Percentiles rank a stretch among this genome's conserved stretches.
Evolutionary conservation across 148 eudicot species (phyloP).

Genomic region (Hydrangea macrophylla): DNA sequence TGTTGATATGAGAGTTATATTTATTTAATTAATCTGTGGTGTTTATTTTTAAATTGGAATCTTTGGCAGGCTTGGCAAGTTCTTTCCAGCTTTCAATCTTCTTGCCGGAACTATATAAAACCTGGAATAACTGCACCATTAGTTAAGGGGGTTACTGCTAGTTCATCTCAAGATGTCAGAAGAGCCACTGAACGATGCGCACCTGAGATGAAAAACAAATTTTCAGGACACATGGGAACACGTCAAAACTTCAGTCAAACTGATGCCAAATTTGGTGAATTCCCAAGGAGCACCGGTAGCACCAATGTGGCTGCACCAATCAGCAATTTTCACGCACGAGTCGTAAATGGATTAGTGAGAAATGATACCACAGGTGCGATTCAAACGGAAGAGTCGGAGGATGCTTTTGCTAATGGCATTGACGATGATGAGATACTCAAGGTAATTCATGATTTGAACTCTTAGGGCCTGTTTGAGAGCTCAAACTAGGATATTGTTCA

Average conservation of each 20-base stretch:
- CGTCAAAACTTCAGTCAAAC: slow-evolving; percentile 31
- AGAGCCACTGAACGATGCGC: slow-evolving; percentile 26
- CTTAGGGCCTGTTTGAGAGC: too few relatives aligned
- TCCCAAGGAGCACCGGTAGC: slow-evolving; percentile 22
- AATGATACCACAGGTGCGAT: slow-evolving; percentile 26
- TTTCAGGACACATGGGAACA: slow-evolving; percentile 30
- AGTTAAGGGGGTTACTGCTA: slow-evolving; percentile 30
- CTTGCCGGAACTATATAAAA: slow-evolving; percentile 52
- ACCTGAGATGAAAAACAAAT: slow-evolving; percentile 22
- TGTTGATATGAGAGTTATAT: background rate
- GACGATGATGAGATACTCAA: slow-evolving; percentile 85
- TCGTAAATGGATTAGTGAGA: slow-evolving; percentile 24
- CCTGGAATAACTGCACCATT: slow-evolving; percentile 67
- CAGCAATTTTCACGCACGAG: slow-evolving; percentile 28
- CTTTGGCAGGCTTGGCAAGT: slow-evolving; percentile 81
- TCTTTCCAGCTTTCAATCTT: slow-evolving; percentile 59
- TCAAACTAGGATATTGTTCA: too few relatives aligned
- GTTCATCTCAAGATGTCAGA: slow-evolving; percentile 27
- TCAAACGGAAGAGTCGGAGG: slow-evolving; percentile 28
- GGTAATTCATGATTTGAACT: slow-evolving; percentile 40
- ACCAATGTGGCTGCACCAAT: too few relatives aligned
- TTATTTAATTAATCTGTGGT: background rate
- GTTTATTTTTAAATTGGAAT: slow-evolving; percentile 11
- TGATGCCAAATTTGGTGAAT: slow-evolving; percentile 23
- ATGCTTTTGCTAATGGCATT: slow-evolving; percentile 25